Base-by-base conservation (phyloP, 345 rosid species). In the Melaleuca alternifolia region DNA sequence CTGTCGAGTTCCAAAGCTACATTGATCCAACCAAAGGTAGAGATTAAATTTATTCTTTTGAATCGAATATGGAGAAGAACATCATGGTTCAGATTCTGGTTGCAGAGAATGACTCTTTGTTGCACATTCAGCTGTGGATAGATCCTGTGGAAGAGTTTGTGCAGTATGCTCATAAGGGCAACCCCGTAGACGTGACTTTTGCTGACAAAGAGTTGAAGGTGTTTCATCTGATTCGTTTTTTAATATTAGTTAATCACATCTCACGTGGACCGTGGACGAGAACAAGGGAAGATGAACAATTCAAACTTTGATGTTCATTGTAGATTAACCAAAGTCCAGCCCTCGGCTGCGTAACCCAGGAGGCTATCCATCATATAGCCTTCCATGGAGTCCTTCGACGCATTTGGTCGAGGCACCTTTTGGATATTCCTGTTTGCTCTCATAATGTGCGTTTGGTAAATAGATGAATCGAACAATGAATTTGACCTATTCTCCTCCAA, bases 131-230 rank as follows among this genome's bases (percentile, higher is more conserved):
- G 89, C 92, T 94, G 54, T 95, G 98, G 99, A 94, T 94, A 87
- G 98, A 97, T 92, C 99, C 98, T 71, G 89, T 89, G 2, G 98
- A 96, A 90, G 99, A 96, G 90, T 97, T 96, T 94, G 90, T 95
- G 87, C 98, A 92, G 85, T 97, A 96, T 89, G 89, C 89, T 89
- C 98, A 95, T 90, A 87, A 52, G 24, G 93, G 98, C 88, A 94
- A 95, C 86, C 96, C 99, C 65, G 92, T 95, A 51, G 99, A 97
- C 88, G 91, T 97, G 90, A 97, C 99, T 65, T 96, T 96, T 93
- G 93, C 94, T 62, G 91, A 95, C 88, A 94, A 95, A 93, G 98
- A 95, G 88, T 87, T 93, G 87, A 97, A 97, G 94, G 97, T 93
- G 86, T 84, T 24, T 54, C 77, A 86, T 54, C 11, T 4, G 20